phyloP scores from a whole-genome alignment of 352 stramenopile species.

The Detonula confervacea region DNA sequence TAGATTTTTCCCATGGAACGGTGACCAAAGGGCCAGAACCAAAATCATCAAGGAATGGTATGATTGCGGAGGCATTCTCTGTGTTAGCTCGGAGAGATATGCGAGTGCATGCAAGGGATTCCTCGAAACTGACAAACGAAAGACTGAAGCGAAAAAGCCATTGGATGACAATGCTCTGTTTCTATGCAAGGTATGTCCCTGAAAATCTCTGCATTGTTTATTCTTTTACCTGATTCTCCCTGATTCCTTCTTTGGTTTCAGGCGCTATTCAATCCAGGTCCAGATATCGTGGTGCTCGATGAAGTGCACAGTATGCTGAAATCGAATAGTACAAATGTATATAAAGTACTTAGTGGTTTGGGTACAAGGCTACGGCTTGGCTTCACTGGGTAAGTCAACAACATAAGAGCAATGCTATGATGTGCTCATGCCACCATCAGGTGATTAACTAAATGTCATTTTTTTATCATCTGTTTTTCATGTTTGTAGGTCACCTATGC shows the following conservation, averaged over 20 bases:
- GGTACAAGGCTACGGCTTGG: slow-evolving; percentile 75
- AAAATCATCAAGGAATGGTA: slow-evolving; percentile 63
- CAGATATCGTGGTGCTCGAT: slow-evolving; percentile 83
- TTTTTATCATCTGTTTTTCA: too few species aligned
- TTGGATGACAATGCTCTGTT: slow-evolving; percentile 25
- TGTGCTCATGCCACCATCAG: too few species aligned
- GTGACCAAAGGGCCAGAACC: slow-evolving; percentile 17
- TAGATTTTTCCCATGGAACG: slow-evolving; percentile 48
- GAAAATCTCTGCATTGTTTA: background rate
- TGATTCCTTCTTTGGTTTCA: background rate
- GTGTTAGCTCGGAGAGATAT: slow-evolving; percentile 44
- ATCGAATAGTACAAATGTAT: slow-evolving; percentile 62
- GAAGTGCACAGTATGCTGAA: slow-evolving; percentile 86
- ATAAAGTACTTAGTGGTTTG: slow-evolving; percentile 63
- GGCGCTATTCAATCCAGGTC: slow-evolving; percentile 57
- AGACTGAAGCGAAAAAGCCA: slow-evolving; percentile 17
- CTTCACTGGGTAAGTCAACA: slow-evolving; percentile 71
- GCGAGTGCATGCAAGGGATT: slow-evolving; percentile 44
- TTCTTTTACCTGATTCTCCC: background rate
- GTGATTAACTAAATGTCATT: too few species aligned
- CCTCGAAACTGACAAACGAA: slow-evolving; percentile 18
- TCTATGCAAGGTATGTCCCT: slow-evolving; percentile 27
- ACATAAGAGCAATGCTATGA: too few species aligned
- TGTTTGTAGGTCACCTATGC: slow-evolving; percentile 67
- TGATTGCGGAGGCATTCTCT: slow-evolving; percentile 61